Percentiles rank a stretch among this genome's conserved stretches.
phyloP scores from a whole-genome alignment of 202 grass and related monocot species.

The Miscanthus sacchariflorus region DNA sequence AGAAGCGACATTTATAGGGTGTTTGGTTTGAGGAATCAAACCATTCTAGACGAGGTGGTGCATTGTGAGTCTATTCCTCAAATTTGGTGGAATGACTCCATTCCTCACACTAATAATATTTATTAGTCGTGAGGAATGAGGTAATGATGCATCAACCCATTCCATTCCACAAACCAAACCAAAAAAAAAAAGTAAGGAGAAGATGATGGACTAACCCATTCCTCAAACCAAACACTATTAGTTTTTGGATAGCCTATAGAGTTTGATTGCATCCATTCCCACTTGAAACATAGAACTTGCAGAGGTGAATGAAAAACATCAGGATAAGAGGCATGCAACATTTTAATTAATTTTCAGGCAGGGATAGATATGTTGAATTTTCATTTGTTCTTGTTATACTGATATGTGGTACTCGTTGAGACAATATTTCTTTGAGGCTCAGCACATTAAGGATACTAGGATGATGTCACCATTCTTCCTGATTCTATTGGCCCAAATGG shows the following conservation, averaged over 20 bases:
- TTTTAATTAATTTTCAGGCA: constrained; percentile 21
- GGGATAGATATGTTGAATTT: not conserved
- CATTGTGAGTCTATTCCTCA: not conserved
- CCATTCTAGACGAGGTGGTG: not conserved
- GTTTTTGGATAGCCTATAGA: constrained; percentile 10
- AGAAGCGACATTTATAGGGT: not conserved
- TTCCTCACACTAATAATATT: not conserved
- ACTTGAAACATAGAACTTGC: not conserved
- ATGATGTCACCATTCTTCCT: not conserved
- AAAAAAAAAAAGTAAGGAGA: not conserved
- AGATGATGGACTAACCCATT: not conserved
- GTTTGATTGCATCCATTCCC: not conserved
- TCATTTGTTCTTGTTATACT: constrained; percentile 14
- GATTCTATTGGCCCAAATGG: not conserved
- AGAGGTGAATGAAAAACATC: not conserved
- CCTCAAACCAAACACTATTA: not conserved
- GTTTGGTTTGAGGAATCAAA: not conserved
- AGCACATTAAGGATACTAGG: constrained; percentile 4
- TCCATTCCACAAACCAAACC: not conserved
- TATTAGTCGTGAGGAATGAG: not conserved
- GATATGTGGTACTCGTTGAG: not conserved
- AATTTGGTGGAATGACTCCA: not conserved
- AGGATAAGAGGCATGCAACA: not conserved
- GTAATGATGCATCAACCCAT: not conserved
- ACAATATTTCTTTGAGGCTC: constrained; percentile 1